A percentile compares a stretch with the other conserved stretches of the same genome.
These are phyloP conservation scores for Colletotrichum liriopes DNA, from an alignment of 2,329 filamentous ascomycete species.

Conservation along the genomic window DNA sequence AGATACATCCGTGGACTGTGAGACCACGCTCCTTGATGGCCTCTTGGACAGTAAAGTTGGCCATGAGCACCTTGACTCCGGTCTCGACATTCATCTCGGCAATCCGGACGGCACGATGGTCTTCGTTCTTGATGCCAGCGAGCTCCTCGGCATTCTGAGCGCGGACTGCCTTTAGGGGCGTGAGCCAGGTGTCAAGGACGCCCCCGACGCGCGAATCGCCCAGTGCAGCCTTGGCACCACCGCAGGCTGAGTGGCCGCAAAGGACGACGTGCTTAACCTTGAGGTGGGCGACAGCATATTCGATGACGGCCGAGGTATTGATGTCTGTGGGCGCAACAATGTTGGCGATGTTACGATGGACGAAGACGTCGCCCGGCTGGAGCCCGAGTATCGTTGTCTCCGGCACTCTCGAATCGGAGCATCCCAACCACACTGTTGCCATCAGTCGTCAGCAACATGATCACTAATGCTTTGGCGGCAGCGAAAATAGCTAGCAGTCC, in stretches of 20 bases:
- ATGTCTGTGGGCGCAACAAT: conserved; percentile 83
- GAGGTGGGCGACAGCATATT: conserved; percentile 82
- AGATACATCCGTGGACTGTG: conserved; percentile 83
- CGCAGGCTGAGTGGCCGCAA: conserved; percentile 79
- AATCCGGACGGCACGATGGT: conserved; percentile 72
- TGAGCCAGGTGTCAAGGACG: conserved; percentile 70
- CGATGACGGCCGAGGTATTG: conserved; percentile 81
- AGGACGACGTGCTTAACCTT: conserved; percentile 80
- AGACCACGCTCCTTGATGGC: conserved; percentile 80
- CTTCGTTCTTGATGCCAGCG: conserved; percentile 66
- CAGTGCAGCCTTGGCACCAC: conserved; percentile 75
- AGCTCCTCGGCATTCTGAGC: conserved; percentile 69
- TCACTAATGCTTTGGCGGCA: not conserved
- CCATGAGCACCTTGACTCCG: conserved; percentile 77
- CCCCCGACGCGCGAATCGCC: conserved; percentile 64
- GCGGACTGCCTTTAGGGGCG: conserved; percentile 64
- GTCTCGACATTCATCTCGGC: conserved; percentile 84
- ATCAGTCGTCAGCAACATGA: not conserved
- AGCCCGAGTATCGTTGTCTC: conserved; percentile 86
- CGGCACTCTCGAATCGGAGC: conserved; percentile 87
- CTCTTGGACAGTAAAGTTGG: conserved; percentile 78
- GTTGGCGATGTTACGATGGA: conserved; percentile 93
- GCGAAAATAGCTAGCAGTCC: not conserved
- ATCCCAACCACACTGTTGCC: conserved; percentile 82
- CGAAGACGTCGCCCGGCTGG: conserved; percentile 87